Evolutionary conservation across 1,284 basidiomycete genomes (phyloP).

Genomic region (Moesziomyces sp.): DNA sequence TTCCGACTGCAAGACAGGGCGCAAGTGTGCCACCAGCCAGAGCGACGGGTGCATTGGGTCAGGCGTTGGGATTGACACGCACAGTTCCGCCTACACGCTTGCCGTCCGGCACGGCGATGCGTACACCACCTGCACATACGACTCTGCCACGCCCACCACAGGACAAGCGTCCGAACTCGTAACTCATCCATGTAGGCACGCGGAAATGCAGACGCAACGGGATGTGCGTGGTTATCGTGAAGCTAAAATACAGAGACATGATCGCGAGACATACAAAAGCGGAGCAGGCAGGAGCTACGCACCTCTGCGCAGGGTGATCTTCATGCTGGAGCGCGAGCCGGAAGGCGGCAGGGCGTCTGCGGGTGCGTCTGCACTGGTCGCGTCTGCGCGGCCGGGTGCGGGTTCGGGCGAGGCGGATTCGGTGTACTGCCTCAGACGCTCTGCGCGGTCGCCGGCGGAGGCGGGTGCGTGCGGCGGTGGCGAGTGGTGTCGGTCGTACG

Average conservation of each 20-base stretch:
- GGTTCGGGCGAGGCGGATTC: slow-evolving; percentile 41
- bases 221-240: background rate
- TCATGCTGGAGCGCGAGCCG: slow-evolving; percentile 26
- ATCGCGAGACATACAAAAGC: background rate
- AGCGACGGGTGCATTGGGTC: slow-evolving; percentile 3
- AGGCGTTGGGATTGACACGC: slow-evolving; percentile 4
- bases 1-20: slow-evolving; percentile 18
- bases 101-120: no score
- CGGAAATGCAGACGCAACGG: background rate
- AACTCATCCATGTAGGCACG: no score
- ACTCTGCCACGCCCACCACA: no score
- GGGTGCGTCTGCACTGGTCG: slow-evolving; percentile 6
- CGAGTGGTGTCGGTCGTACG: slow-evolving; percentile 34
- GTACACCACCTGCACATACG: no score
- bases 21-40: slow-evolving; percentile 2
- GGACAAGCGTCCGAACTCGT: no score
- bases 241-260: background rate
- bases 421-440: slow-evolving; percentile 46
- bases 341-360: slow-evolving; percentile 9
- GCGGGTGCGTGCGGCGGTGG: slow-evolving; percentile 23
- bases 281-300: slow-evolving; percentile 1
- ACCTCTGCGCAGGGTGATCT: slow-evolving; percentile 29
- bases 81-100: no score
- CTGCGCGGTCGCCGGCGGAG: slow-evolving; percentile 30
- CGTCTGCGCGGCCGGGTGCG: slow-evolving; percentile 3